phyloP scores from a whole-genome alignment of 2,329 filamentous ascomycete species.

The Exserohilum rostratum region DNA sequence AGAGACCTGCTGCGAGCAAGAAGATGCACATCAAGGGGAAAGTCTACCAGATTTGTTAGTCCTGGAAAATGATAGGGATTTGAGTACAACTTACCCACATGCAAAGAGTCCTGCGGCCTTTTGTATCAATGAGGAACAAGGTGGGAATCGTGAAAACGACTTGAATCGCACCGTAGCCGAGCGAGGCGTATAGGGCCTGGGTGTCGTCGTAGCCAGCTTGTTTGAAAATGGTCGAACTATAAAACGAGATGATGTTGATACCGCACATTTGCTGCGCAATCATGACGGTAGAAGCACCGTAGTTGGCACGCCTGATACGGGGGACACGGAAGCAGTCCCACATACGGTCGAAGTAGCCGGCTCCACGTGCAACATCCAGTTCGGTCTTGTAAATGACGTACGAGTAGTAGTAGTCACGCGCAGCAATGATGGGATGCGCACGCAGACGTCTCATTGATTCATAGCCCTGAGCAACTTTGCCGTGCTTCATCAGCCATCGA shows the following conservation, averaged over 20 bases:
- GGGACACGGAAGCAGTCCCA: conserved; percentile 55
- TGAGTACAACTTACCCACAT: conserved; percentile 22
- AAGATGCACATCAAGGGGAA: conserved; percentile 48
- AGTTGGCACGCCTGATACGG: conserved; percentile 46
- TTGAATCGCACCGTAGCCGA: conserved; percentile 47
- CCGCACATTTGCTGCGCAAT: conserved; percentile 50
- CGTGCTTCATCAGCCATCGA: conserved; percentile 50
- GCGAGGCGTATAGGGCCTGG: conserved; percentile 45
- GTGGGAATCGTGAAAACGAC: conserved; percentile 47
- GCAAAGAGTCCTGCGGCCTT: conserved; percentile 42
- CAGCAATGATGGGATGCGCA: conserved; percentile 43
- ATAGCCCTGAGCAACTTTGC: conserved; percentile 51
- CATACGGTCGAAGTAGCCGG: conserved; percentile 52
- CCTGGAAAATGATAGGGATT: not conserved
- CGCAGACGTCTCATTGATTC: conserved; percentile 54
- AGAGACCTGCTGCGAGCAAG: conserved; percentile 44
- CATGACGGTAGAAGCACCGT: conserved; percentile 50
- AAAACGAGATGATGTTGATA: conserved; percentile 79
- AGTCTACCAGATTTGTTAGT: conserved; percentile 19
- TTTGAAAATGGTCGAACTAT: conserved; percentile 78
- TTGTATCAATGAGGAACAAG: conserved; percentile 48
- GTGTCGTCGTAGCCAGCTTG: conserved; percentile 34
- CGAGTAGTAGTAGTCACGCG: conserved; percentile 48
- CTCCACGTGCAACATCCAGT: conserved; percentile 38
- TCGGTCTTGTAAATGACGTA: conserved; percentile 47